phyloP scores from a whole-genome alignment of 108 stramenopile genomes.

The Cyclotella distinguenda region DNA sequence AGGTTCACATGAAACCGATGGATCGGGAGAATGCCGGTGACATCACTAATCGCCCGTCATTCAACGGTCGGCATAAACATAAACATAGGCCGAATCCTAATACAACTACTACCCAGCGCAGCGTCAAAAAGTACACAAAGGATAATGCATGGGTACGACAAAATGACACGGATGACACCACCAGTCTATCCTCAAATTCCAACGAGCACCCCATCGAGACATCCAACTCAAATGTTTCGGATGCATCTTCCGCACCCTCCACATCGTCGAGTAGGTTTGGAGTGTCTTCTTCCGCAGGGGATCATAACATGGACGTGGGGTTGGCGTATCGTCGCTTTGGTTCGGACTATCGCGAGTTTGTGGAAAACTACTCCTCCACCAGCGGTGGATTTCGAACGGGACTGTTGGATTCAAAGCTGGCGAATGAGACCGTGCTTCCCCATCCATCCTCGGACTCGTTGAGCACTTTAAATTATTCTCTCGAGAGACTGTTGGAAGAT shows the following conservation, averaged over 20 bases:
- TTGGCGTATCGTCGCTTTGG: too few relatives aligned
- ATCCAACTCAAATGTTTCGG: neutral
- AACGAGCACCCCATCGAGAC: neutral
- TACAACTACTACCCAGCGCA: neutral
- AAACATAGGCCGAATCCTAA: neutral
- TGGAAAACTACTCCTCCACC: neutral
- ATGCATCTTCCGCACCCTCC: conserved; percentile 9
- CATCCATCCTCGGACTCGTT: neutral
- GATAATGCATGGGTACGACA: neutral
- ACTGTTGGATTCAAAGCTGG: neutral
- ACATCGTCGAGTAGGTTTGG: neutral
- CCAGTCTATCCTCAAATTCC: conserved; percentile 14
- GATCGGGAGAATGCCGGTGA: conserved; percentile 7
- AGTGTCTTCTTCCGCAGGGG: too few relatives aligned
- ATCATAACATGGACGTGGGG: too few relatives aligned
- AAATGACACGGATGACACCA: conserved; percentile 6
- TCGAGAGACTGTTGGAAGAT: neutral
- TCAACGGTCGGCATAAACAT: too few relatives aligned
- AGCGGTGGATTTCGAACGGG: neutral
- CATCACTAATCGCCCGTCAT: neutral
- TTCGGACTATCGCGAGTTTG: too few relatives aligned
- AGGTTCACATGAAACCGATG: neutral
- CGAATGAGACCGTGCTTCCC: neutral
- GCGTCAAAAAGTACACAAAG: neutral
- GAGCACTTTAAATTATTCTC: neutral